These are phyloP conservation scores for Paxillus rubicundulus DNA, from an alignment of 768 basidiomycete genomes.

Conservation along the genomic window DNA sequence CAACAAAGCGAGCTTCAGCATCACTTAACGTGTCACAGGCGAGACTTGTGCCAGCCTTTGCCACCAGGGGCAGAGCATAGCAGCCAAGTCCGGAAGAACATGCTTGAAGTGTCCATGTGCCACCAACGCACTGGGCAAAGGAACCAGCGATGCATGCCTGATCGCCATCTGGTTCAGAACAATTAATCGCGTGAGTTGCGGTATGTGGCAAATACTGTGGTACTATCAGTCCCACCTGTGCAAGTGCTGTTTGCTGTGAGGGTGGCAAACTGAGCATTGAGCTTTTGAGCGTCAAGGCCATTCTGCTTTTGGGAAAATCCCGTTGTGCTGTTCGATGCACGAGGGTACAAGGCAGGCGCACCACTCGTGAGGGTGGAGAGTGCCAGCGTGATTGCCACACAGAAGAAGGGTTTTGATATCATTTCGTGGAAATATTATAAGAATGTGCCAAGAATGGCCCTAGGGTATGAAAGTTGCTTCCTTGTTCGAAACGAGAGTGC, in stretches of 20 bases:
- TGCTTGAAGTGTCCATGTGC: conserved; percentile 30
- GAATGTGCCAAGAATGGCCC: neutral
- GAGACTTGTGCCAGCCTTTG: conserved; percentile 42
- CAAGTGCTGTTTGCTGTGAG: conserved; percentile 30
- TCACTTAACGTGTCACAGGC: conserved; percentile 49
- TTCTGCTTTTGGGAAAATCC: conserved; percentile 29
- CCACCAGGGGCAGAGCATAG: conserved; percentile 43
- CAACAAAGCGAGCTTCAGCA: conserved; percentile 38
- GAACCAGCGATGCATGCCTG: conserved; percentile 36
- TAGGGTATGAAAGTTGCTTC: neutral
- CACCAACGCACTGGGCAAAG: conserved; percentile 41
- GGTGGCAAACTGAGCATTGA: conserved; percentile 34
- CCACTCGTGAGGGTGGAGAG: conserved; percentile 4
- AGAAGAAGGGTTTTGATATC: neutral
- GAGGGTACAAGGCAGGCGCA: neutral
- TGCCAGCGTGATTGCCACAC: conserved; percentile 1
- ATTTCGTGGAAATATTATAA: neutral
- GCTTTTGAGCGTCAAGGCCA: conserved; percentile 36
- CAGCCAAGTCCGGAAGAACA: conserved; percentile 36
- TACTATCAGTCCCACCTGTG: conserved; percentile 20
- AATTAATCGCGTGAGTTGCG: neutral
- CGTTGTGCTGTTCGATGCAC: conserved; percentile 12
- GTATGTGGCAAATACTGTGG: neutral
- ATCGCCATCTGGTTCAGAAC: conserved; percentile 23
- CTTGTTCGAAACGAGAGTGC: neutral